Conservation (phyloP, 2,329 filamentous ascomycete genomes). For the Hymenoscyphus occultus region DNA sequence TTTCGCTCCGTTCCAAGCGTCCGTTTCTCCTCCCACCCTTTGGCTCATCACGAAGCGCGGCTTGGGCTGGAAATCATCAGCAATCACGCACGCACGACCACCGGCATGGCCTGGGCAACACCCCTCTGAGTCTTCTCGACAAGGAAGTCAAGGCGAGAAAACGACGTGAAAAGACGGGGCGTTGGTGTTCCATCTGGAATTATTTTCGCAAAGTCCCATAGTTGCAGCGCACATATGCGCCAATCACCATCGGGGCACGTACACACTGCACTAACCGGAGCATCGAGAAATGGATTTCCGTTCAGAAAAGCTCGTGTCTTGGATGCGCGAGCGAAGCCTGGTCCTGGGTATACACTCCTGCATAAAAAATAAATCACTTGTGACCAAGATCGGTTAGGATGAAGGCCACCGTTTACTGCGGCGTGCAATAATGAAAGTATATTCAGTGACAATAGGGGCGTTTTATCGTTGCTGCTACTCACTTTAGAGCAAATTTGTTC, state of each 20-base stretch:
- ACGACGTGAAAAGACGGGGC: constrained; percentile 3
- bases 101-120: background rate
- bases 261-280: background rate
- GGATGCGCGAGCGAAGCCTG: constrained; percentile 12
- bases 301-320: constrained; percentile 20
- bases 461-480: background rate
- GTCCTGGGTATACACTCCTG: constrained; percentile 13
- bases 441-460: constrained; percentile 1
- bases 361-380: background rate
- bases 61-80: constrained; percentile 5
- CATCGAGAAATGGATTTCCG: constrained; percentile 27
- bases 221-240: constrained; percentile 4
- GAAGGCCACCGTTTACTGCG: background rate
- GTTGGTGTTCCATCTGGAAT: constrained; percentile 8
- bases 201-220: constrained; percentile 4
- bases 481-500: background rate
- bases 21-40: background rate
- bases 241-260: constrained; percentile 4
- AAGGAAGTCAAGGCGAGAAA: constrained; percentile 8
- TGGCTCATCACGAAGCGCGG: background rate
- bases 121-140: background rate
- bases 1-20: background rate
- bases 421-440: background rate
- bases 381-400: background rate
- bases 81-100: background rate